phyloP scores from a whole-genome alignment of 768 basidiomycete genomes.

The Hebeloma cylindrosporum region DNA sequence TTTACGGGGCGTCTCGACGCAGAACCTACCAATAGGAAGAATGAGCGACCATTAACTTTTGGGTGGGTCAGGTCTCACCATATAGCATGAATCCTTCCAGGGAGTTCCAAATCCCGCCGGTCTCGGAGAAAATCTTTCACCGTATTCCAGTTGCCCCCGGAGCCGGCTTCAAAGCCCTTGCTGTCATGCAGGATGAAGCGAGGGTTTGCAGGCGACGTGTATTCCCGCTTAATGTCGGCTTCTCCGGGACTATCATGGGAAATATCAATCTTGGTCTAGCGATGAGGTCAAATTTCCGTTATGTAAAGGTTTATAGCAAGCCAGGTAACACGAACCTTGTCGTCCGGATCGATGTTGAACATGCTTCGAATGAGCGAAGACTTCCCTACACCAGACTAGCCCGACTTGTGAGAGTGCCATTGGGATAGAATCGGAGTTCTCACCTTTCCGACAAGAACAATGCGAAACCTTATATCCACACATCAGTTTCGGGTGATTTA shows the following conservation, averaged over 20 bases:
- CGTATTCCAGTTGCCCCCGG: constrained; percentile 18
- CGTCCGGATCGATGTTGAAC: constrained; percentile 24
- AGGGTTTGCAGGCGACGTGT: constrained; percentile 21
- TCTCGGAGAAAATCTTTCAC: constrained; percentile 25
- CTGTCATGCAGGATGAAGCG: constrained; percentile 32
- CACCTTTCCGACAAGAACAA: constrained; percentile 3
- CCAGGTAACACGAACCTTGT: constrained; percentile 3
- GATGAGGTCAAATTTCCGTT: background rate
- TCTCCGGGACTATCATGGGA: constrained; percentile 21
- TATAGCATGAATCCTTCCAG: constrained; percentile 27
- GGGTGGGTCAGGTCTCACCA: constrained; percentile 18
- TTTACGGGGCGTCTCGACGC: constrained; percentile 21
- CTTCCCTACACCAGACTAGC: constrained; percentile 31
- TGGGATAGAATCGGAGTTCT: background rate
- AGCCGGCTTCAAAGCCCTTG: constrained; percentile 32
- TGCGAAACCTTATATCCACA: too few relatives aligned
- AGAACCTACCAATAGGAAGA: constrained; percentile 21
- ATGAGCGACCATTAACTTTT: background rate
- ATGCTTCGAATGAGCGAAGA: constrained; percentile 28
- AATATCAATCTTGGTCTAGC: constrained; percentile 18
- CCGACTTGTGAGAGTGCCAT: background rate
- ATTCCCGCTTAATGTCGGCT: constrained; percentile 24
- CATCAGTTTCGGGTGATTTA: too few relatives aligned
- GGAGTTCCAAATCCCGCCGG: constrained; percentile 5
- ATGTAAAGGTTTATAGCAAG: background rate